Conservation (phyloP, 768 basidiomycete genomes). For the Panellus pusillus region DNA sequence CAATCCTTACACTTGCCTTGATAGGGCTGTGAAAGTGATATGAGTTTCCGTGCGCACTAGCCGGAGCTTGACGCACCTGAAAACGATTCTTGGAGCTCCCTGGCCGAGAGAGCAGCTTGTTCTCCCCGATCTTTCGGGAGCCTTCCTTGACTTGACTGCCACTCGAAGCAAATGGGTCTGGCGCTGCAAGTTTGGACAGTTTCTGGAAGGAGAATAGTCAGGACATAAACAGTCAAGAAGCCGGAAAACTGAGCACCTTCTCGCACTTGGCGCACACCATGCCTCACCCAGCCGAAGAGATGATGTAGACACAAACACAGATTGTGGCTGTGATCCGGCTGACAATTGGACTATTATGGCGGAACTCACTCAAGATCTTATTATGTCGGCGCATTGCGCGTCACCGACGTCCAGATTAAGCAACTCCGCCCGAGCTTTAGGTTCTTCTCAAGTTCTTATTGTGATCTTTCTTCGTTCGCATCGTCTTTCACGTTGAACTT, state of each 20-base stretch:
- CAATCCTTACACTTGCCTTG: constrained; percentile 87
- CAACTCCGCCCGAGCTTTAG: constrained; percentile 41
- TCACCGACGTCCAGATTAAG: constrained; percentile 33
- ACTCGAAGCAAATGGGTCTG: constrained; percentile 80
- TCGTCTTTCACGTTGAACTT: constrained; percentile 34
- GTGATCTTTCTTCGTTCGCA: constrained; percentile 39
- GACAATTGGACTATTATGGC: constrained; percentile 20
- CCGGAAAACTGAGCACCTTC: constrained; percentile 41
- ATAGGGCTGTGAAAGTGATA: constrained; percentile 59
- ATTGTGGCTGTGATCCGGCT: not conserved
- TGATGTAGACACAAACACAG: not conserved
- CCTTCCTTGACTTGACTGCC: constrained; percentile 77
- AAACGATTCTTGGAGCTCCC: constrained; percentile 76
- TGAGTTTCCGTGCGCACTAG: constrained; percentile 18
- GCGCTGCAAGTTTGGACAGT: constrained; percentile 87
- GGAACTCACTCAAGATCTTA: not conserved
- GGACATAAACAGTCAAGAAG: constrained; percentile 14
- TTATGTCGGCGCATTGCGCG: constrained; percentile 8
- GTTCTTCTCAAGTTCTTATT: constrained; percentile 55
- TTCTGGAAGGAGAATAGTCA: constrained; percentile 51
- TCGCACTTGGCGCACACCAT: constrained; percentile 94
- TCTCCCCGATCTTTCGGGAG: constrained; percentile 79
- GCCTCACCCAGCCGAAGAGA: constrained; percentile 9
- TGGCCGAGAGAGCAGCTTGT: constrained; percentile 73
- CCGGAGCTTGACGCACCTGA: constrained; percentile 47